Evolutionary conservation across 192 early-diverging fungal species (phyloP), one percentile per base, ranked within the genome.

Genomic region (Thoreauomyces humboldtii): DNA sequence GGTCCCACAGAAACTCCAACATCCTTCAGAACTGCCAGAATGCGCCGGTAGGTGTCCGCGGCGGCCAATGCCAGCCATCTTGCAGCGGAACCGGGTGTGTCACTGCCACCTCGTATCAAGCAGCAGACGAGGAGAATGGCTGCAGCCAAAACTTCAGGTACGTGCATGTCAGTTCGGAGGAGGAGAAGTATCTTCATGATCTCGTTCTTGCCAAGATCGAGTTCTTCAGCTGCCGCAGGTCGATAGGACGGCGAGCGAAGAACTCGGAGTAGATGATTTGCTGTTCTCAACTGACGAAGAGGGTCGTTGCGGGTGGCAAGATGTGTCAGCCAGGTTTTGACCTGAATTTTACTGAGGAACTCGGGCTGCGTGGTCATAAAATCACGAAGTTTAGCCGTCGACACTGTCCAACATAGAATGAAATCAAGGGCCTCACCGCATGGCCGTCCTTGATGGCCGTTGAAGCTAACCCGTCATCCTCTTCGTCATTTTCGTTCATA

Each of bases 131-230:
- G 35, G 12, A 63, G 28, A 24, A 63, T 44, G 11, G 33, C 27
- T 27, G 61, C 61, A 24, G 50, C 61, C 0, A 52, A 7, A 11
- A 63, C 35, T 3, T 27, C 21, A 15, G 12, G 47, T 2, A 17
- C n/a, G 12, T 48, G 48, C 25, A 52, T 34, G 48, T 48, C 61
- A 15, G 61, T 7, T 27, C 61, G 61, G n/a, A 63, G 33, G 4
- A 63, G 32, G 12, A 63, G 48, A 12, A 52, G 21, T 11, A 63
- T 63, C 33, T 63, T 63, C 35, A 63, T 44, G 4, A 38, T 52
- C 24, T 63, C 61, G 0, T 46, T 34, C 47, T 63, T 63, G 7
- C 33, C 32, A 17, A 63, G 14, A 22, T 50, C 48, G 32, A 51
- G 53, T 22, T 37, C 35, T 4, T 44, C 50, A n/a, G 7, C 47